Conservation (phyloP, 768 basidiomycete species). For the Dentipellis sp. region DNA sequence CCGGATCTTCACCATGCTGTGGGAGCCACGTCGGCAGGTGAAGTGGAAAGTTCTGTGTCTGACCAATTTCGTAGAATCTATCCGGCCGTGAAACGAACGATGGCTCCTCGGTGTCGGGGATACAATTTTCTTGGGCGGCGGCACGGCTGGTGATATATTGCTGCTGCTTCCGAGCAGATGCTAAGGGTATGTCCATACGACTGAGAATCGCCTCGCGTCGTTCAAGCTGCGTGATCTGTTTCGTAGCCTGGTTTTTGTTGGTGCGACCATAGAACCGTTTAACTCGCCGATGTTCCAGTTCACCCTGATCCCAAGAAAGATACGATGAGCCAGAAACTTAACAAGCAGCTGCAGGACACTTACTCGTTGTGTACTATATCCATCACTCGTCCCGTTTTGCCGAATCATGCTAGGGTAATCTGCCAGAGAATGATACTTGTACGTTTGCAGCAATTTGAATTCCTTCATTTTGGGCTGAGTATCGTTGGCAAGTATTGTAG, state of each 20-base stretch:
- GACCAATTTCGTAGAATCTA: not conserved
- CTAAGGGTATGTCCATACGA: not conserved
- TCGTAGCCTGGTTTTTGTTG: slow-evolving; percentile 14
- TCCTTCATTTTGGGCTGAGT: too few species aligned
- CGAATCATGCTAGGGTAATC: too few species aligned
- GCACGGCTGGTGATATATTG: not conserved
- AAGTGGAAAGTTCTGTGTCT: not conserved
- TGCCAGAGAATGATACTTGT: too few species aligned
- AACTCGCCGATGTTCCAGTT: slow-evolving; percentile 22
- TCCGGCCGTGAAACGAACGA: not conserved
- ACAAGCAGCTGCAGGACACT: too few species aligned
- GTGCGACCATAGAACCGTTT: slow-evolving; percentile 22
- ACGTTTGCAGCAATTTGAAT: too few species aligned
- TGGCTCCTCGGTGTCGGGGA: not conserved
- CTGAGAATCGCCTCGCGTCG: slow-evolving; percentile 1
- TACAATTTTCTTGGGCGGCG: not conserved
- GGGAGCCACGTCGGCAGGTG: not conserved
- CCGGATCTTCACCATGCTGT: too few species aligned
- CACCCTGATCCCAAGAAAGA: slow-evolving; percentile 26
- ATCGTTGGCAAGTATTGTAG: too few species aligned
- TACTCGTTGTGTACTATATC: too few species aligned
- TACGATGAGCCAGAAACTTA: too few species aligned
- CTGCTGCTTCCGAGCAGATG: not conserved
- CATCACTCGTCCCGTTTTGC: too few species aligned
- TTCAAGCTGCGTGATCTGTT: slow-evolving; percentile 18